Conservation (phyloP, 495 filamentous ascomycete species). For the Tuber calosporum region DNA sequence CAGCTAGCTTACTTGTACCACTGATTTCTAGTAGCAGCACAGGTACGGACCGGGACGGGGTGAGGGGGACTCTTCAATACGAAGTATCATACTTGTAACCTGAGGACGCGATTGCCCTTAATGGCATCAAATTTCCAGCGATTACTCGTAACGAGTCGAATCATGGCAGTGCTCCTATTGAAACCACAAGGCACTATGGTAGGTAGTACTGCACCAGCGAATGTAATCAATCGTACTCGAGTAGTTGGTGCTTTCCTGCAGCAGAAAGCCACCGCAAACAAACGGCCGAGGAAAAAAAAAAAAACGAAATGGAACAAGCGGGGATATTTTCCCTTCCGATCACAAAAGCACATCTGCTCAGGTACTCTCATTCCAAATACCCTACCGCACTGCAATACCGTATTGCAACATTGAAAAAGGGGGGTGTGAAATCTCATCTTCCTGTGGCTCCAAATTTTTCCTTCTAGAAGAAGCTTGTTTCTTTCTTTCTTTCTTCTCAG, state of each 20-base stretch:
- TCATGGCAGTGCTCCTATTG: neutral
- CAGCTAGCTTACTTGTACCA: too few species aligned
- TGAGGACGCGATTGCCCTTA: neutral
- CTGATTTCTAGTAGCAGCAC: neutral
- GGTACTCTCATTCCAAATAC: neutral
- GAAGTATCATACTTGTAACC: neutral
- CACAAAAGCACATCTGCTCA: neutral
- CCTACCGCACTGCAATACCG: neutral
- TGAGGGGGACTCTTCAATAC: neutral
- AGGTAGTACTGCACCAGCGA: neutral
- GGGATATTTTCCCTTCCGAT: neutral
- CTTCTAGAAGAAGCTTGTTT: conserved; percentile 4
- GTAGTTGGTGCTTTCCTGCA: neutral
- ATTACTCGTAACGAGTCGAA: neutral
- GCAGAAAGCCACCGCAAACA: neutral
- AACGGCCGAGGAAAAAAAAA: neutral
- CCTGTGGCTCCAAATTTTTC: neutral
- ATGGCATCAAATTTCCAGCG: neutral
- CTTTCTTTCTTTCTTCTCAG: neutral
- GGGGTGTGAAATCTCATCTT: neutral
- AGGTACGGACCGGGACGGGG: neutral
- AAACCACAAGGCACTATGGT: neutral
- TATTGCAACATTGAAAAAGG: neutral
- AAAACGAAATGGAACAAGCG: neutral
- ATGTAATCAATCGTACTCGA: too few species aligned